phyloP scores from a whole-genome alignment of 345 rosid species.

The Sonneratia caseolaris region DNA sequence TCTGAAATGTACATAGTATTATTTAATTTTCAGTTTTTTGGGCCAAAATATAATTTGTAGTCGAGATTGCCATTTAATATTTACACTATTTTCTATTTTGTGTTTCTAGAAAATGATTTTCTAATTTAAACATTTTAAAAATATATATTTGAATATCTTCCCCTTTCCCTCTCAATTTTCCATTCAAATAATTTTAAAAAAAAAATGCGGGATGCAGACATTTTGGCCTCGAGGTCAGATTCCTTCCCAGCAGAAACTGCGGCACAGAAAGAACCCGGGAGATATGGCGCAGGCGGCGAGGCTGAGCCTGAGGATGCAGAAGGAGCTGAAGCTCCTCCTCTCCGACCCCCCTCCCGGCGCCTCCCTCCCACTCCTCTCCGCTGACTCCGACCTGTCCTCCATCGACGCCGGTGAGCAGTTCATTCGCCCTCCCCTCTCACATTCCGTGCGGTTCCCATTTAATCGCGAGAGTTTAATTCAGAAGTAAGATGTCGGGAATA shows the following conservation, averaged over 20 bases:
- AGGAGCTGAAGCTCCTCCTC: constrained; percentile 77
- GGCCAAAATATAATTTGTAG: no score
- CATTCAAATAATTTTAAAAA: no score
- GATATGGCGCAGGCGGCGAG: constrained; percentile 82
- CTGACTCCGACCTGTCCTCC: constrained; percentile 34
- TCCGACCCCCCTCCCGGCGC: constrained; percentile 68
- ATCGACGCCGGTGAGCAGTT: constrained; percentile 52
- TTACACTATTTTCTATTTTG: no score
- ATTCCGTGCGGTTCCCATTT: background rate
- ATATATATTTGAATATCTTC: no score
- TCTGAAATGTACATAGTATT: no score
- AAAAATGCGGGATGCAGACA: background rate
- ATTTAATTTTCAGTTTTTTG: no score
- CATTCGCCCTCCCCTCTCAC: background rate
- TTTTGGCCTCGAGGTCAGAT: background rate
- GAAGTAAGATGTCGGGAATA: background rate
- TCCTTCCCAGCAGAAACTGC: background rate
- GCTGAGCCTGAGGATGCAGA: constrained; percentile 60
- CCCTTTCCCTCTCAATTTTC: background rate
- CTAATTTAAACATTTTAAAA: no score
- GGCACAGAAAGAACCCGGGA: background rate
- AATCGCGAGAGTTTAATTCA: background rate
- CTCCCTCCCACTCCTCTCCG: constrained; percentile 53
- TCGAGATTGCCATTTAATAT: no score
- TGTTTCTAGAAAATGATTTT: no score